Percentiles rank a stretch among this genome's conserved stretches.
These are phyloP conservation scores for Globisporangium uncinulatum DNA, from an alignment of 352 stramenopile species.

Conservation along the genomic window DNA sequence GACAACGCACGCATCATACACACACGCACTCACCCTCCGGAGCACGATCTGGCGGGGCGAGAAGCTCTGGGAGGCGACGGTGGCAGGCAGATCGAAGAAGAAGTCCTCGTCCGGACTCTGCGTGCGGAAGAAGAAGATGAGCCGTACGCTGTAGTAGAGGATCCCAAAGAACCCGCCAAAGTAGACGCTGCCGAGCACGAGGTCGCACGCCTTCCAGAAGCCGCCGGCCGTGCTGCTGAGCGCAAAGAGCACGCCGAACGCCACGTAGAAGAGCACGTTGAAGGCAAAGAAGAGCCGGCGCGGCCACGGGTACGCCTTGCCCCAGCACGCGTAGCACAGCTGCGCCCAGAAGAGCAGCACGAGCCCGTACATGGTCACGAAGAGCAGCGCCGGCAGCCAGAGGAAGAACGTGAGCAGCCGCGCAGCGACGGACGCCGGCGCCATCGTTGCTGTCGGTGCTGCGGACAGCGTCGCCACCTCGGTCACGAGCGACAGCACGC, in stretches of 20 bases:
- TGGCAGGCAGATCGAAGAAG: slow-evolving; percentile 69
- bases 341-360: slow-evolving; percentile 83
- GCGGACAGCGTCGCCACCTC: slow-evolving; percentile 50
- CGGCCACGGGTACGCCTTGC: slow-evolving; percentile 66
- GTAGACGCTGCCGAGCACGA: slow-evolving; percentile 61
- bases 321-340: slow-evolving; percentile 80
- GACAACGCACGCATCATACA: not conserved
- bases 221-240: slow-evolving; percentile 35
- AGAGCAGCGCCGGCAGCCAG: slow-evolving; percentile 77
- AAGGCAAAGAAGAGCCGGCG: slow-evolving; percentile 69
- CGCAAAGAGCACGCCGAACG: slow-evolving; percentile 43
- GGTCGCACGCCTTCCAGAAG: slow-evolving; percentile 65
- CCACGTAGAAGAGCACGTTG: slow-evolving; percentile 68
- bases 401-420: slow-evolving; percentile 57
- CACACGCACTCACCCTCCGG: slow-evolving; percentile 33
- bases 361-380: slow-evolving; percentile 79
- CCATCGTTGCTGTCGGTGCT: slow-evolving; percentile 25
- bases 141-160: slow-evolving; percentile 74
- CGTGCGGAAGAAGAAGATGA: slow-evolving; percentile 77
- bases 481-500: slow-evolving; percentile 51
- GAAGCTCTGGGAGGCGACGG: slow-evolving; percentile 11
- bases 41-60: slow-evolving; percentile 63
- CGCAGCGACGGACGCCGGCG: slow-evolving; percentile 32
- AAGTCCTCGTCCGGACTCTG: slow-evolving; percentile 74
- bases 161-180: slow-evolving; percentile 56